Base-by-base conservation (phyloP, 164 flowering plant species). In the Liriodendron chinense region DNA sequence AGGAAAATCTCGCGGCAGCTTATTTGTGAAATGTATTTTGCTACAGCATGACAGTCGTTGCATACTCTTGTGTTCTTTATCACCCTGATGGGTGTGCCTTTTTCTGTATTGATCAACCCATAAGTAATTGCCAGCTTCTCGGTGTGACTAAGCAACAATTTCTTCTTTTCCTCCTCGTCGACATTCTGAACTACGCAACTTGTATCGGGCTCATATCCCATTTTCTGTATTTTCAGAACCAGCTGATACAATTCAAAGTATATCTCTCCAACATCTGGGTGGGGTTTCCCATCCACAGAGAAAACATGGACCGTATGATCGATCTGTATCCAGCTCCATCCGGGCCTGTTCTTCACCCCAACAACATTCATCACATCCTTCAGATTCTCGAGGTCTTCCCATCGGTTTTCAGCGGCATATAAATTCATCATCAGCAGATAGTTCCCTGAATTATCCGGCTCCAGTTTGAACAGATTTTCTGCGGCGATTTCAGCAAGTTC, bases 81-180 rank as follows among this genome's bases (percentile, higher is more conserved):
- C 75, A 89, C 91, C 79, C 92, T 81, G 34, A 88, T 75, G 0
- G 91, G 85, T 18, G 70, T 68, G 43, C 64, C 13, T 16, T 71
- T 72, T 65, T 71, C 83, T 8, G 72, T 80, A 73, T 80, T 85
- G 62, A 91, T 85, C 70, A 91, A 80, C 68, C 90, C 92, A 72
- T 84, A 88, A 8, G 93, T 82, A 47, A 91, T 85, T 50, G 93
- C 96, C 70, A 87, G 56, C 74, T 89, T 91, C 83, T 91, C 96
- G 18, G 89, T 82, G 76, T 91, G 94, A 71, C 85, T 73, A 48
- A 88, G 75, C 77, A 91, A 77, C 48, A 73, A 48, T 73, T 81
- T 85, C 81, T 85, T 85, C 81, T 86, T 87, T 65, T 88, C 92
- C n/a, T 24, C 81, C 0, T 84, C 86, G 9, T 81, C 83, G 23